These are phyloP conservation scores for Penicillium arizonense DNA, from an alignment of 495 filamentous ascomycete genomes.

Conservation along the genomic window DNA sequence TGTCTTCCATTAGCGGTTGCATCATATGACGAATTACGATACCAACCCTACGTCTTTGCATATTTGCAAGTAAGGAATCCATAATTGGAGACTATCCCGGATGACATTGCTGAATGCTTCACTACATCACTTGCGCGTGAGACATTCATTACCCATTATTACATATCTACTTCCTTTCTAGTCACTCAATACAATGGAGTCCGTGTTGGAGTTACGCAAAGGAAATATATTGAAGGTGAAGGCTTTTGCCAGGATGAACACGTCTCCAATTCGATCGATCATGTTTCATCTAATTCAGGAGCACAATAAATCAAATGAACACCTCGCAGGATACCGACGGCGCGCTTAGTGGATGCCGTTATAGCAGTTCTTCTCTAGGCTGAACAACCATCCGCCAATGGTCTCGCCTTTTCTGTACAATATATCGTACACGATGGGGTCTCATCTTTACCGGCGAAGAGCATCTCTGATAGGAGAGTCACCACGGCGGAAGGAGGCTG, in stretches of 20 bases:
- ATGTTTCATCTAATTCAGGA: not conserved
- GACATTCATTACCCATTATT: too few species aligned
- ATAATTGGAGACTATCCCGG: too few species aligned
- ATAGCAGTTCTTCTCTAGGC: slow-evolving; percentile 14
- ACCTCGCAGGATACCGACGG: slow-evolving; percentile 1
- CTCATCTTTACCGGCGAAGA: slow-evolving; percentile 38
- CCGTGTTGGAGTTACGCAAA: too few species aligned
- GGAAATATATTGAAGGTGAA: too few species aligned
- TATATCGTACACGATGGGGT: slow-evolving; percentile 43
- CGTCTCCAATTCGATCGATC: not conserved
- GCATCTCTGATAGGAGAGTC: slow-evolving; percentile 45
- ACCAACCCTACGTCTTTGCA: too few species aligned
- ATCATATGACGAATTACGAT: too few species aligned
- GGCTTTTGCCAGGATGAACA: not conserved
- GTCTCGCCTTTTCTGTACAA: slow-evolving; percentile 34
- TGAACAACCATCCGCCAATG: slow-evolving; percentile 8
- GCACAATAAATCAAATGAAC: not conserved
- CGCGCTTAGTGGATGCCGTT: slow-evolving; percentile 9
- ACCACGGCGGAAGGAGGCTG: slow-evolving; percentile 50
- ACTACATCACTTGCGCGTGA: too few species aligned
- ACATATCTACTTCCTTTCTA: too few species aligned
- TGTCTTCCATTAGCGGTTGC: too few species aligned
- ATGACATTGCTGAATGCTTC: too few species aligned
- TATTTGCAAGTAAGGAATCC: too few species aligned
- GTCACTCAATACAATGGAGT: too few species aligned